Percentiles rank a stretch among this genome's conserved stretches.
Conservation (phyloP, 768 basidiomycete genomes). For the Termitomyces sp. region DNA sequence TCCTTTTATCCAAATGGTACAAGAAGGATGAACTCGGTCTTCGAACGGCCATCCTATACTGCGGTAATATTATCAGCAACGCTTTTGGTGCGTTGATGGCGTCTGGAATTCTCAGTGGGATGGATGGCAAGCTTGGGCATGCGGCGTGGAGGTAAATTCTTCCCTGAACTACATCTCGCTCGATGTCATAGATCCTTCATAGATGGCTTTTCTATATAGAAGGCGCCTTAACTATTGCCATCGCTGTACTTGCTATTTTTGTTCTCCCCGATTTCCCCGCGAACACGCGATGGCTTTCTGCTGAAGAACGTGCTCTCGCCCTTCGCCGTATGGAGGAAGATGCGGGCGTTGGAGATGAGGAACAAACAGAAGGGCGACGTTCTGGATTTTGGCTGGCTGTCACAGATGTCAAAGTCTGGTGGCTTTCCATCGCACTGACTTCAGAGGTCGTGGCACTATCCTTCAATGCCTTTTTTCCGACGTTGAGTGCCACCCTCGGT, state of each 20-base stretch:
- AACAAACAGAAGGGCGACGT: constrained; percentile 19
- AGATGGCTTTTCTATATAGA: constrained; percentile 75
- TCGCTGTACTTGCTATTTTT: constrained; percentile 47
- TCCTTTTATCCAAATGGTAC: constrained; percentile 68
- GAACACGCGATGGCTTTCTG: constrained; percentile 50
- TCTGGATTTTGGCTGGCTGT: constrained; percentile 54
- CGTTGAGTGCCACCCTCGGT: constrained; percentile 64
- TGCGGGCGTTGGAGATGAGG: constrained; percentile 20
- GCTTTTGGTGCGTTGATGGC: constrained; percentile 79
- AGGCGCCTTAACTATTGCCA: constrained; percentile 48
- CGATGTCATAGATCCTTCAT: not conserved
- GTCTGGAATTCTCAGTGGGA: constrained; percentile 63
- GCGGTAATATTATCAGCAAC: constrained; percentile 73
- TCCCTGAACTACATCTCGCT: not conserved
- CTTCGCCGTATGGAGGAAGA: constrained; percentile 61
- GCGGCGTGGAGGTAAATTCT: constrained; percentile 61
- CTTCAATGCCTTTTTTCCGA: constrained; percentile 73
- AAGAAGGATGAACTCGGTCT: constrained; percentile 64
- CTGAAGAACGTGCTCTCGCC: constrained; percentile 51
- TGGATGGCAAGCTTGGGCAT: constrained; percentile 64
- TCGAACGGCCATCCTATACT: constrained; percentile 61
- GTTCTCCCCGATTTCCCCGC: constrained; percentile 73
- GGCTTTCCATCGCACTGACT: constrained; percentile 29
- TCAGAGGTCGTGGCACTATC: constrained; percentile 49
- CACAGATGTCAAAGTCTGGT: constrained; percentile 73